Evolutionary conservation across 345 rosid genomes (phyloP), one percentile per base, ranked within the genome.

Genomic region (Mallotus nudiflorus): DNA sequence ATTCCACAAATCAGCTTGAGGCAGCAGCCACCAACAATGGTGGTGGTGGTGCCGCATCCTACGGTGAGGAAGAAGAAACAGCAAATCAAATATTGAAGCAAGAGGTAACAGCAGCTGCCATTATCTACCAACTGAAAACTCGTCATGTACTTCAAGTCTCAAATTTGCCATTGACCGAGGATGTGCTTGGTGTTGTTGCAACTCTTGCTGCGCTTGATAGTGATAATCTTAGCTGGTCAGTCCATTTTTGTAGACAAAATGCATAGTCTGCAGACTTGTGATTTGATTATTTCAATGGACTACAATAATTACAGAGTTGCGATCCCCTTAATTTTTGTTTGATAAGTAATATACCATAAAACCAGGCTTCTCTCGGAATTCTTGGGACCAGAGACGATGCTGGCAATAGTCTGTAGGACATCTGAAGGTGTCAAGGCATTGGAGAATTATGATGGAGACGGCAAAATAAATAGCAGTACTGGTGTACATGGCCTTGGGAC

Each of bases 401-500:
- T 67, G n/a, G 78, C 67, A 54, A 52, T 74, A 25, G 78, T 74
- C 31, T 74, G 73, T 37, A 62, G 39, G 35, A 62, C 73, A 22
- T 16, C 4, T 20, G 63, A 50, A 11, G 68, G 78, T 12, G 52
- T 50, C 5, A 67, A 68, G 49, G 63, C 45, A 16, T 60, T 68
- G n/a, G 78, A 42, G 67, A 74, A 18, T 9, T 74, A 74, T 54
- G 63, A 54, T 52, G 31, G 45, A 25, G 72, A 44, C n/a, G 67
- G 72, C 49, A 51, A 24, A n/a, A 31, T 67, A 40, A 51, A 61
- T 13, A 44, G 25, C 39, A 40, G 6, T 4, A 16, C 50, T 14
- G 73, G 73, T 40, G 39, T 74, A 5, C 73, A 74, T 68, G 78
- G 68, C 18, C 73, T 68, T 14, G 78, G 46, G n/a, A 24, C 64